Percentiles rank a stretch among this genome's conserved stretches.
phyloP scores from a whole-genome alignment of 2,329 filamentous ascomycete species.

The Epichloe brachyelytri region DNA sequence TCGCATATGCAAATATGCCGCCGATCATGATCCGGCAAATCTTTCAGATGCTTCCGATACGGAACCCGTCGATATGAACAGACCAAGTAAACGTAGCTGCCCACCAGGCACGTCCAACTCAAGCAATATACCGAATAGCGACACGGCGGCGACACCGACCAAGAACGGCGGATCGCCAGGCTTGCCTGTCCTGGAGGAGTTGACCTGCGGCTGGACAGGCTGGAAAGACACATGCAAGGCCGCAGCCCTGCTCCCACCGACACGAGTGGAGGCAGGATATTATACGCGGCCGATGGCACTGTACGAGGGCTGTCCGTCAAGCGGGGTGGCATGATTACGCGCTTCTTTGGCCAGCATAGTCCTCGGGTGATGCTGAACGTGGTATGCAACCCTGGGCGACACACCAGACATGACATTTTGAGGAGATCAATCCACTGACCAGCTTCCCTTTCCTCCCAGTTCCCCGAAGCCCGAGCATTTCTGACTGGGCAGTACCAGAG shows the following conservation, averaged over 20 bases:
- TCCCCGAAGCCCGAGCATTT: constrained; percentile 7
- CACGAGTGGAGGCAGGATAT: constrained; percentile 17
- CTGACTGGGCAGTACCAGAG: constrained; percentile 2
- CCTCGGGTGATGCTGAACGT: constrained; percentile 40
- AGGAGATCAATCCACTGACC: not conserved
- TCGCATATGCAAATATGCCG: constrained; percentile 38
- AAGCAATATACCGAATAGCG: constrained; percentile 12
- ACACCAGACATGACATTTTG: not conserved
- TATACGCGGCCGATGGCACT: constrained; percentile 28
- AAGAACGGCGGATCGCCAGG: constrained; percentile 22
- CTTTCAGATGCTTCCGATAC: constrained; percentile 37
- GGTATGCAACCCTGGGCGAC: constrained; percentile 21
- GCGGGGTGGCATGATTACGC: constrained; percentile 30
- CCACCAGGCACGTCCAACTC: constrained; percentile 13
- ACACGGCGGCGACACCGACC: constrained; percentile 12
- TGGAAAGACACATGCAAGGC: constrained; percentile 37
- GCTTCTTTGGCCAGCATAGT: constrained; percentile 41
- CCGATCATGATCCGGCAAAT: constrained; percentile 33
- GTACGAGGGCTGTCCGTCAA: constrained; percentile 39
- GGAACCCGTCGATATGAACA: constrained; percentile 19
- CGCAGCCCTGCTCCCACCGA: constrained; percentile 28
- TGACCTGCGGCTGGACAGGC: constrained; percentile 37
- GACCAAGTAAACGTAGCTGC: constrained; percentile 28
- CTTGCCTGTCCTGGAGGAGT: constrained; percentile 30
- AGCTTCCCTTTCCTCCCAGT: not conserved